These are phyloP conservation scores for Arthroderma sp. DNA, from an alignment of 2,329 filamentous ascomycete genomes.

Conservation along the genomic window DNA sequence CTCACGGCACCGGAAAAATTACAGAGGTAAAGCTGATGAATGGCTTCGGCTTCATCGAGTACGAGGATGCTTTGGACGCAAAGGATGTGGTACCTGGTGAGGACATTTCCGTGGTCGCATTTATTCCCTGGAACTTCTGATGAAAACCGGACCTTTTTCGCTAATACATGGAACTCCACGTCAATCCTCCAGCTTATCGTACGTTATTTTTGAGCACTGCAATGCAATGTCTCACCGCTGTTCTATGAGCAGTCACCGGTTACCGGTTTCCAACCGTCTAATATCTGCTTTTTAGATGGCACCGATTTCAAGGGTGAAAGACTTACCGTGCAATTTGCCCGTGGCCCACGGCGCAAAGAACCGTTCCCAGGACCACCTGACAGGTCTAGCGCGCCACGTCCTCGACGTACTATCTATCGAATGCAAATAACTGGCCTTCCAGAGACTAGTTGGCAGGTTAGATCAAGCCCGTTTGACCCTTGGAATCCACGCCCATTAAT, in stretches of 20 bases:
- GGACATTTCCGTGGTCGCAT: slow-evolving; percentile 19
- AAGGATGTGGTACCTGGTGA: slow-evolving; percentile 95
- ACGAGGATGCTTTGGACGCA: slow-evolving; percentile 96
- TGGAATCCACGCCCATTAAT: slow-evolving; percentile 15
- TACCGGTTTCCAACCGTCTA: background rate
- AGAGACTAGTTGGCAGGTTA: slow-evolving; percentile 99
- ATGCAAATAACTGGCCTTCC: slow-evolving; percentile 98
- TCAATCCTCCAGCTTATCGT: slow-evolving; percentile 39
- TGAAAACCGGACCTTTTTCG: background rate
- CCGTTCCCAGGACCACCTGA: slow-evolving; percentile 50
- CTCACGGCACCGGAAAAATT: slow-evolving; percentile 92
- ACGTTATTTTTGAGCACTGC: slow-evolving; percentile 17
- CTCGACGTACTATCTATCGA: slow-evolving; percentile 84
- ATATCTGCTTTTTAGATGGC: slow-evolving; percentile 51
- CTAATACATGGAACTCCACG: slow-evolving; percentile 5
- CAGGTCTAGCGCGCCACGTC: slow-evolving; percentile 55
- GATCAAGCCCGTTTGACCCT: slow-evolving; percentile 30
- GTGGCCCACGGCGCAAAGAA: slow-evolving; percentile 62
- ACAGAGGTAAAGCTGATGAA: slow-evolving; percentile 99
- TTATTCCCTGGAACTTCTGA: background rate
- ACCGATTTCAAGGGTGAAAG: slow-evolving; percentile 97
- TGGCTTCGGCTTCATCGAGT: slow-evolving; percentile 98
- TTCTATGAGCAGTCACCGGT: slow-evolving; percentile 7
- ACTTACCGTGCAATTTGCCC: slow-evolving; percentile 94
- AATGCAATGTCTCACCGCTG: slow-evolving; percentile 46